phyloP scores from a whole-genome alignment of 192 early-diverging fungal genomes.

The Coemansia sp. region DNA sequence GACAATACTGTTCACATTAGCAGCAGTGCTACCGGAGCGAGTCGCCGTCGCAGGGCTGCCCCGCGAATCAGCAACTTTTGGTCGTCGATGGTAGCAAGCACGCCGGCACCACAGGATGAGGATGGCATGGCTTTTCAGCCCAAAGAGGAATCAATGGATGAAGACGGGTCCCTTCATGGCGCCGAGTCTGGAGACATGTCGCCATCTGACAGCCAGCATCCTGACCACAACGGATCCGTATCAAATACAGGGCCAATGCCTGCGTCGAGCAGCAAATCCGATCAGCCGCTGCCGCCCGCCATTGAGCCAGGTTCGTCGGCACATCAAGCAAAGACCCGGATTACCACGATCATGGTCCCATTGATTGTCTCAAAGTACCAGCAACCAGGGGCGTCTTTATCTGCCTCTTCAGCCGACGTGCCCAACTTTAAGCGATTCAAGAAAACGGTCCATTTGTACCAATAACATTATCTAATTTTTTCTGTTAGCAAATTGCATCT shows the following conservation, averaged over 20 bases:
- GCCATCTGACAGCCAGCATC: too few species aligned
- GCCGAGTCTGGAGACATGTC: too few species aligned
- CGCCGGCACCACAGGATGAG: neutral
- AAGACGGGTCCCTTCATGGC: too few species aligned
- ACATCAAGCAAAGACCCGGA: too few species aligned
- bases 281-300: too few species aligned
- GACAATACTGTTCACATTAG: neutral
- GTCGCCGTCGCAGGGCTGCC: neutral
- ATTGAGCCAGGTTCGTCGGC: too few species aligned
- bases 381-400: neutral
- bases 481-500: too few species aligned
- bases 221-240: too few species aligned
- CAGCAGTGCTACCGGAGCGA: neutral
- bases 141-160: too few species aligned
- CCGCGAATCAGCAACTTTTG: constrained; percentile 7
- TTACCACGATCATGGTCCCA: too few species aligned
- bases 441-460: constrained; percentile 35
- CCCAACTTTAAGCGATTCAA: constrained; percentile 45
- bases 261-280: too few species aligned
- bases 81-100: constrained; percentile 2
- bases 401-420: neutral
- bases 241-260: neutral
- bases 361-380: neutral
- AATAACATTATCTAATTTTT: neutral
- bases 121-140: neutral